Evolutionary conservation across 352 stramenopile species (phyloP).

Genomic region (Phytopythium litorale): DNA sequence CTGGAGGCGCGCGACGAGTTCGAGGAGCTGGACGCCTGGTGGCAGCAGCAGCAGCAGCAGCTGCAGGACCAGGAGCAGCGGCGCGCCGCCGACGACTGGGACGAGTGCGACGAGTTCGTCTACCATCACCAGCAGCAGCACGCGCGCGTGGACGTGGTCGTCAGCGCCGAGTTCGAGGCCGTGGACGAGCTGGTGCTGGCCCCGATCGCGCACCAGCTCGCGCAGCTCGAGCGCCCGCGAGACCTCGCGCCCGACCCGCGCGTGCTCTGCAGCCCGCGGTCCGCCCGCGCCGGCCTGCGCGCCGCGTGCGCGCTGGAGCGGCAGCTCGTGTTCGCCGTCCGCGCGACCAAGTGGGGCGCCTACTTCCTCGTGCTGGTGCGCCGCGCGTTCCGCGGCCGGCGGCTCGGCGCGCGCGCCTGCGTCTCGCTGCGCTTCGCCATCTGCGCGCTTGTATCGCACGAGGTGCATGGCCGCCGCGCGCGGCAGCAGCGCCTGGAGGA

Average conservation of each 20-base stretch:
- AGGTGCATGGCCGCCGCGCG: conserved; percentile 33
- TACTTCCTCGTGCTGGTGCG: conserved; percentile 69
- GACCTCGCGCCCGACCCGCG: conserved; percentile 46
- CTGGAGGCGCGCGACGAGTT: conserved; percentile 11
- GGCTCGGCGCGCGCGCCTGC: conserved; percentile 24
- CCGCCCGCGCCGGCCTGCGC: conserved; percentile 15
- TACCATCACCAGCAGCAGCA: conserved; percentile 1
- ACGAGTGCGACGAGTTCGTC: conserved; percentile 8
- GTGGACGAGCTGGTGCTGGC: conserved; percentile 31
- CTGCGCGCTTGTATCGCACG: conserved; percentile 47
- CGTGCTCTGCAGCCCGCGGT: conserved; percentile 33
- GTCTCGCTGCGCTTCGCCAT: conserved; percentile 66
- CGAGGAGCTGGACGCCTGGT: conserved; percentile 10
- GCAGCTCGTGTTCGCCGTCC: conserved; percentile 68
- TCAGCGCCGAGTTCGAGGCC: conserved; percentile 13
- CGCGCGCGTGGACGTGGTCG: not conserved
- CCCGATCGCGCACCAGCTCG: not conserved
- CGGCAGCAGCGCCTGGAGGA: conserved; percentile 45
- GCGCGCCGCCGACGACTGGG: not conserved
- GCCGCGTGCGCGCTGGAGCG: conserved; percentile 38
- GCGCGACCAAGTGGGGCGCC: conserved; percentile 73
- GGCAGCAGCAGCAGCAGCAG: conserved; percentile 2
- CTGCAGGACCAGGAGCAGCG: not conserved
- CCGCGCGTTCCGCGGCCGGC: conserved; percentile 15
- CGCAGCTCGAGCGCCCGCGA: conserved; percentile 12